phyloP scores from a whole-genome alignment of 345 rosid genomes.

The Sisymbrium altissimum region DNA sequence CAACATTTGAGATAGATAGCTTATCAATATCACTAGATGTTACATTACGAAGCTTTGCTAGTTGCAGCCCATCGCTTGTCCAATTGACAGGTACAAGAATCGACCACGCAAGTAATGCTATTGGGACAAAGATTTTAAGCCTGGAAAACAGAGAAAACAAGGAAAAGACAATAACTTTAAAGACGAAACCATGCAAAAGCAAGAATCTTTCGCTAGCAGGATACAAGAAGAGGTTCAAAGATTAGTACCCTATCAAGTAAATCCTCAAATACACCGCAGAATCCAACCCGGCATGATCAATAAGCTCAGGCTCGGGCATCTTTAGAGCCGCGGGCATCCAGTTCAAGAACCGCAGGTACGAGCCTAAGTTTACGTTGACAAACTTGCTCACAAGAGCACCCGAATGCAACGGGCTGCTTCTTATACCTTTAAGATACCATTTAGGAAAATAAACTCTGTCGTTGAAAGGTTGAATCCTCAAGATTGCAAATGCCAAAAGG shows the following conservation, averaged over 20 bases:
- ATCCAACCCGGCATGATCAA: conserved; percentile 94
- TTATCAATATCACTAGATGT: conserved; percentile 86
- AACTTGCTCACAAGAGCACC: conserved; percentile 64
- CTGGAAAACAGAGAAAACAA: conserved; percentile 35
- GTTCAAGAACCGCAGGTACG: conserved; percentile 70
- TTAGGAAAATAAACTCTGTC: conserved; percentile 94
- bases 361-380: conserved; percentile 67
- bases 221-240: not conserved
- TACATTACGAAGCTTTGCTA: conserved; percentile 45
- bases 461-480: conserved; percentile 90
- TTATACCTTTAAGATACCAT: conserved; percentile 90
- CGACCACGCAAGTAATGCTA: conserved; percentile 72
- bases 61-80: conserved; percentile 55
- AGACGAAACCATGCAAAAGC: not conserved
- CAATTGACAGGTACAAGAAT: conserved; percentile 82
- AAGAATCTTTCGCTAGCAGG: not conserved
- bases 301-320: conserved; percentile 93
- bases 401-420: conserved; percentile 59
- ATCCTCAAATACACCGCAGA: conserved; percentile 92
- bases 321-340: conserved; percentile 93
- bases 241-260: conserved; percentile 75
- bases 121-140: conserved; percentile 82
- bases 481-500: conserved; percentile 75
- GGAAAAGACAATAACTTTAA: not conserved
- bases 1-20: conserved; percentile 83